Conservation (phyloP, 2,329 filamentous ascomycete species). For the Talaromyces sp. region DNA sequence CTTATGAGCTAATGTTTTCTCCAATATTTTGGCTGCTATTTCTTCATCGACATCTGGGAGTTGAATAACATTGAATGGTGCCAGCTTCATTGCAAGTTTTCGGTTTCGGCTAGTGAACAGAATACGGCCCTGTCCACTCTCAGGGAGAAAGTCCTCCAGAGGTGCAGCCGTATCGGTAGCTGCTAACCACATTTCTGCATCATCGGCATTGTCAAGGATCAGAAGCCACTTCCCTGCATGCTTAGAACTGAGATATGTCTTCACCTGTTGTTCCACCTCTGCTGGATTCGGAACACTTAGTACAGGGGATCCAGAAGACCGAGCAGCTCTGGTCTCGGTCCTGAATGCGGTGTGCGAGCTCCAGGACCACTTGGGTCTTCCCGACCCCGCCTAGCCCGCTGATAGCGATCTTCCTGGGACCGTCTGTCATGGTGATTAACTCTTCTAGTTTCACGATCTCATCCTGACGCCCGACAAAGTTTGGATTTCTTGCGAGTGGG, state of each 20-base stretch:
- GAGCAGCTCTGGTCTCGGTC: not conserved
- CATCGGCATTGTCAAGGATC: constrained; percentile 23
- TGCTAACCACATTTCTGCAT: constrained; percentile 20
- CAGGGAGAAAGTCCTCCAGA: constrained; percentile 20
- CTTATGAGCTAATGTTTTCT: not conserved
- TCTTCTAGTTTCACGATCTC: constrained; percentile 16
- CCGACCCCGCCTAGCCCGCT: not conserved
- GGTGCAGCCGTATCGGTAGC: not conserved
- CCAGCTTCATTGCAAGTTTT: constrained; percentile 19
- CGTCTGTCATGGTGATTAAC: not conserved
- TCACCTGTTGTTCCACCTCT: constrained; percentile 15
- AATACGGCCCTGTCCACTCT: constrained; percentile 24
- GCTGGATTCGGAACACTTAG: constrained; percentile 22
- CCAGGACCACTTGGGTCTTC: not conserved
- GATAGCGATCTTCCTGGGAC: constrained; percentile 12
- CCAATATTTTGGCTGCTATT: constrained; percentile 13
- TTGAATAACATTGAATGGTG: constrained; percentile 19
- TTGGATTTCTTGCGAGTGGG: constrained; percentile 15
- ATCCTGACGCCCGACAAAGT: constrained; percentile 19
- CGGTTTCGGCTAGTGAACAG: constrained; percentile 29
- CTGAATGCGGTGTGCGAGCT: not conserved
- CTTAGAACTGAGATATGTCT: constrained; percentile 18
- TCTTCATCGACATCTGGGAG: constrained; percentile 20
- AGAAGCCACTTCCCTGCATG: constrained; percentile 23
- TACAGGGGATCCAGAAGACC: not conserved